Evolutionary conservation across 1,284 basidiomycete genomes (phyloP), one percentile per base, ranked within the genome.

Genomic region (Cutaneotrichosporon sp.): DNA sequence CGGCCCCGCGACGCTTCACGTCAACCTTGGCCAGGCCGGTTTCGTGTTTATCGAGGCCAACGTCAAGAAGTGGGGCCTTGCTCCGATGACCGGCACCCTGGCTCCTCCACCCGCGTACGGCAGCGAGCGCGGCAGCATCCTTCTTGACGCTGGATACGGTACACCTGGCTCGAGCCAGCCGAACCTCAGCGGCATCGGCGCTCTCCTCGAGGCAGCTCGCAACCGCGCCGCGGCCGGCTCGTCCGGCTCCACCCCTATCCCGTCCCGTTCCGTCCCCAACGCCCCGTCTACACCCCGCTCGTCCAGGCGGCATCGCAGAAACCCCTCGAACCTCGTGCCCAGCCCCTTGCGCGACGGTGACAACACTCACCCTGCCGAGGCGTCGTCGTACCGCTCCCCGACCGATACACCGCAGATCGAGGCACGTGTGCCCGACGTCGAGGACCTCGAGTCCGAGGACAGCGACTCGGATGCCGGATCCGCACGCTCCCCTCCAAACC

Each of bases 11-110:
- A 94, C 89, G 61, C 87, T 97, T 3, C 95, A 97, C 72, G 90
- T 97, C 73, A 97, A 97, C 77, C 85, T 97, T 18, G 95, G 94
- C 14, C 94, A 97, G 78, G 89, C 91, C 16, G 94, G 94, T 2
- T 97, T 97, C 73, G 94, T 97, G 42, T 97, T 95, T 72, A 97
- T 97, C 72, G 94, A 97, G 80, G 94, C 94, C 34, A 97, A 97
- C 75, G 95, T 97, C 63, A 97, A 97, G 84, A 97, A 97, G 78
- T 97, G 94, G 95, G 94, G 94, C 24, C 81, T 97, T 38, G 94
- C 95, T 25, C 94, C 94, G 7, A 95, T 92, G 79, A 88, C 92
- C 18, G 94, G 94, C 45, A 97, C 95, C 1, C 84, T 97, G 10
- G 94, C 95, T 0, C 94, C 94, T 27, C 94, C 94, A 22, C 94